Evolutionary conservation across 1,284 basidiomycete genomes (phyloP).

Genomic region (Bondarzewia mesenterica): DNA sequence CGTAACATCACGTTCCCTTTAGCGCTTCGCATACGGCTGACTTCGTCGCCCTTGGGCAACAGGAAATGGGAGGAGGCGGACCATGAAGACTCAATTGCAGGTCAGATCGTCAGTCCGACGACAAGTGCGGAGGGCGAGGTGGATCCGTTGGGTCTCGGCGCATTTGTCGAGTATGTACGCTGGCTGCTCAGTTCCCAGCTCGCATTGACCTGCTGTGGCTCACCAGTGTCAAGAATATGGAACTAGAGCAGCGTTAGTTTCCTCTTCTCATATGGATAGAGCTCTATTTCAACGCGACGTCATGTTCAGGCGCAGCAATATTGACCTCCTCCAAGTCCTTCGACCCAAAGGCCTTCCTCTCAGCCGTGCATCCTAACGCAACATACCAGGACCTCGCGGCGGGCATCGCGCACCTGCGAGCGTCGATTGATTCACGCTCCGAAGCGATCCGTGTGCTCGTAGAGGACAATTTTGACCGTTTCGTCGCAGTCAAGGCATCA

Average conservation of each 20-base stretch:
- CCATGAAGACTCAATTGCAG: constrained; percentile 65
- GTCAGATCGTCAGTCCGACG: constrained; percentile 43
- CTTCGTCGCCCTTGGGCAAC: too few relatives aligned
- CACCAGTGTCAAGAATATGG: constrained; percentile 55
- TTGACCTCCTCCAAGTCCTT: constrained; percentile 90
- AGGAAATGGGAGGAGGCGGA: constrained; percentile 80
- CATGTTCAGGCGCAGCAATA: constrained; percentile 63
- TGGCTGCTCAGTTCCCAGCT: constrained; percentile 4
- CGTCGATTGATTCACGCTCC: constrained; percentile 81
- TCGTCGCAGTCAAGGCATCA: constrained; percentile 95
- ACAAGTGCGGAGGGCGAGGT: constrained; percentile 37
- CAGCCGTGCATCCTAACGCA: constrained; percentile 90
- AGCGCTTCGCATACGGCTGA: background rate
- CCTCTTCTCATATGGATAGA: too few relatives aligned
- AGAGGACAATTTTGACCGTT: constrained; percentile 97
- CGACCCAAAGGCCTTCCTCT: constrained; percentile 91
- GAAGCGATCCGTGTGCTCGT: constrained; percentile 93
- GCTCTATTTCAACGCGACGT: constrained; percentile 4
- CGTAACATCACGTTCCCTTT: constrained; percentile 30
- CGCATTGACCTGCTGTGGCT: constrained; percentile 3
- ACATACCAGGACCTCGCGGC: constrained; percentile 85
- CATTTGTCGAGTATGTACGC: constrained; percentile 48
- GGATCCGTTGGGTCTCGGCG: constrained; percentile 65
- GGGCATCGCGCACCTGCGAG: constrained; percentile 66
- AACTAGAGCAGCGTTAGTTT: constrained; percentile 68